These are phyloP conservation scores for Chionographis japonica DNA, from an alignment of 106 monocot genomes.

Conservation along the genomic window DNA sequence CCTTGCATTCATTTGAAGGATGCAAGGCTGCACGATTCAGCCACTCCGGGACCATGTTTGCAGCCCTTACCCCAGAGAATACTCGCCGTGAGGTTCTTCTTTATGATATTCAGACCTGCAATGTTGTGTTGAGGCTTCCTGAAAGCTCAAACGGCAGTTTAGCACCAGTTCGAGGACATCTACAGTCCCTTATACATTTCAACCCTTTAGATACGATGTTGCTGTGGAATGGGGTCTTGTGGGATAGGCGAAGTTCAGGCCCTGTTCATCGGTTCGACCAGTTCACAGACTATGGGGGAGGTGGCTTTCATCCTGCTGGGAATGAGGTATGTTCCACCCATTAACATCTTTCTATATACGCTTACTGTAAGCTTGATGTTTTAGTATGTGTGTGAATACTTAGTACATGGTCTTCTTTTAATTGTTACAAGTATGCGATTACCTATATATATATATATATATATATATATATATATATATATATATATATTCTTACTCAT, in stretches of 20 bases:
- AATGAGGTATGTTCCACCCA: slow-evolving; percentile 63
- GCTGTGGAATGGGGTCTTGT: slow-evolving; percentile 91
- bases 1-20: slow-evolving; percentile 83
- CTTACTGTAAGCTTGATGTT: not conserved
- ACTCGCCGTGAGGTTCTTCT: slow-evolving; percentile 69
- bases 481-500: too few relatives aligned
- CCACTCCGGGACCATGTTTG: slow-evolving; percentile 72
- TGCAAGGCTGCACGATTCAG: slow-evolving; percentile 89
- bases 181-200: slow-evolving; percentile 81
- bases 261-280: slow-evolving; percentile 89
- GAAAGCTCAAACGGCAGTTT: slow-evolving; percentile 34
- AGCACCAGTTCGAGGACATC: slow-evolving; percentile 39
- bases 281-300: slow-evolving; percentile 95
- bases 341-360: not conserved
- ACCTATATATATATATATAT: too few relatives aligned
- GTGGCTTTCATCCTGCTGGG: slow-evolving; percentile 96
- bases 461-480: too few relatives aligned
- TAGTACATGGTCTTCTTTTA: too few relatives aligned
- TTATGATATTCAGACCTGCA: slow-evolving; percentile 81
- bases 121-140: slow-evolving; percentile 45
- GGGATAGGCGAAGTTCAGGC: slow-evolving; percentile 67
- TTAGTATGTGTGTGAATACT: too few relatives aligned
- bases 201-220: slow-evolving; percentile 75
- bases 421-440: too few relatives aligned
- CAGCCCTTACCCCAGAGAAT: slow-evolving; percentile 61